Percentiles rank a stretch among this genome's conserved stretches.
These are phyloP conservation scores for Salinomyces thailandicus DNA, from an alignment of 2,329 filamentous ascomycete genomes.

Conservation along the genomic window DNA sequence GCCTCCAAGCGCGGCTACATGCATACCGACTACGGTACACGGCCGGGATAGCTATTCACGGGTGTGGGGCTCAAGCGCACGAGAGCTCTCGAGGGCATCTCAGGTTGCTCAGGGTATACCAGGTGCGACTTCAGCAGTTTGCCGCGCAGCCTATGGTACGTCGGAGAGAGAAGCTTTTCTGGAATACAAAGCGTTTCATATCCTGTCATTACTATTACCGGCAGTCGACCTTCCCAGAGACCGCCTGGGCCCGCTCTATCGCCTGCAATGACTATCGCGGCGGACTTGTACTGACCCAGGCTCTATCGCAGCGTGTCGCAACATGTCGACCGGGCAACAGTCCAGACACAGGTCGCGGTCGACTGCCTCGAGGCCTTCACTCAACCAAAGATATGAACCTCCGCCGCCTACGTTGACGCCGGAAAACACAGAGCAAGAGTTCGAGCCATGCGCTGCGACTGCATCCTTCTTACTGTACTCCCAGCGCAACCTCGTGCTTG, in stretches of 20 bases:
- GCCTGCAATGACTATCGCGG: conserved; percentile 13
- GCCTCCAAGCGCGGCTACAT: conserved; percentile 31
- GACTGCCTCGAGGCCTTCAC: conserved; percentile 21
- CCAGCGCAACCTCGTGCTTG: conserved; percentile 69
- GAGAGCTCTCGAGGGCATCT: conserved; percentile 15
- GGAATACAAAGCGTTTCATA: conserved; percentile 16
- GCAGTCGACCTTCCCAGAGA: conserved; percentile 12
- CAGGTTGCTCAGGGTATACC: conserved; percentile 10
- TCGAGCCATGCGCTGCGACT: conserved; percentile 84
- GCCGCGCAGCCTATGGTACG: conserved; percentile 27
- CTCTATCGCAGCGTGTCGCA: conserved; percentile 13
- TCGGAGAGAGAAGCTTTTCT: conserved; percentile 11
- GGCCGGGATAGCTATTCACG: conserved; percentile 12
- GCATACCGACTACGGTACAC: conserved; percentile 24
- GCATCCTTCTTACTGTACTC: conserved; percentile 84
- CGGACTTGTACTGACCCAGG: conserved; percentile 15
- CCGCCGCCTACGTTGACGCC: conserved; percentile 36
- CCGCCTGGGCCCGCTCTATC: conserved; percentile 10
- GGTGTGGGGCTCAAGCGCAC: conserved; percentile 18
- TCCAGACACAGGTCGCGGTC: conserved; percentile 34
- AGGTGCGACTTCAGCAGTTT: conserved; percentile 18
- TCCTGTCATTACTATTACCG: conserved; percentile 15
- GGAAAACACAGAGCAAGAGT: conserved; percentile 42
- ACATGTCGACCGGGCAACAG: conserved; percentile 35
- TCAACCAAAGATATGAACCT: conserved; percentile 25